These are phyloP conservation scores for Didymella pinodella DNA, from an alignment of 2,329 filamentous ascomycete genomes.

Conservation along the genomic window DNA sequence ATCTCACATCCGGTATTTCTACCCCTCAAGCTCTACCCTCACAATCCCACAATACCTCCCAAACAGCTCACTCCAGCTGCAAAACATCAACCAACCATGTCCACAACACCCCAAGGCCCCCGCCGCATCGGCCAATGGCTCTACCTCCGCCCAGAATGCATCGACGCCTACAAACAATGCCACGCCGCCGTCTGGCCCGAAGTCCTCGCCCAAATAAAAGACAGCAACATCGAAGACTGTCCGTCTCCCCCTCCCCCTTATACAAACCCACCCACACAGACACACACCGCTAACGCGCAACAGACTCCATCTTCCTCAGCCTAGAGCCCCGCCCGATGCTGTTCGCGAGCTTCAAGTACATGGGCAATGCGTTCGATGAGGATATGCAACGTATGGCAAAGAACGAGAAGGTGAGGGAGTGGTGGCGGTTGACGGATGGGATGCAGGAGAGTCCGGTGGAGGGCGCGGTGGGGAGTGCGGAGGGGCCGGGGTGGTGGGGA, in stretches of 20 bases:
- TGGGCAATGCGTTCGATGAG: constrained; percentile 73
- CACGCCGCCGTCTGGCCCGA: constrained; percentile 80
- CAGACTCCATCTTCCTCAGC: constrained; percentile 68
- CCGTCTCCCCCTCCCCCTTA: constrained; percentile 36
- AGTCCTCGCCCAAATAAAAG: constrained; percentile 76
- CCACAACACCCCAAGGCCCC: constrained; percentile 34
- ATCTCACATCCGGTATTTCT: too few relatives aligned
- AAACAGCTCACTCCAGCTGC: too few relatives aligned
- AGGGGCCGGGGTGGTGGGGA: constrained; percentile 68
- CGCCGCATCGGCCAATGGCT: constrained; percentile 74
- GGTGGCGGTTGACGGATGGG: constrained; percentile 82
- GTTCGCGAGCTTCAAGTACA: constrained; percentile 80
- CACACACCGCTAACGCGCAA: background rate
- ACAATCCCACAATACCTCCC: too few relatives aligned
- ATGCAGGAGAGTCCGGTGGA: constrained; percentile 70
- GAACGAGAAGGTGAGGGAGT: constrained; percentile 76
- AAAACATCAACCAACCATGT: background rate
- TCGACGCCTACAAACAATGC: constrained; percentile 75
- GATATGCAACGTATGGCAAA: constrained; percentile 80
- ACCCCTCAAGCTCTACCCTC: too few relatives aligned
- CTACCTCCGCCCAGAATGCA: constrained; percentile 71
- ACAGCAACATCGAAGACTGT: constrained; percentile 76
- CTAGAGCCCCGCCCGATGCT: constrained; percentile 65
- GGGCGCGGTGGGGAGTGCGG: constrained; percentile 50
- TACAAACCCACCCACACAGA: background rate